A percentile compares a stretch with the other conserved stretches of the same genome.
phyloP scores from a whole-genome alignment of 73 alveolate genomes.

The Uronychia setigera region DNA sequence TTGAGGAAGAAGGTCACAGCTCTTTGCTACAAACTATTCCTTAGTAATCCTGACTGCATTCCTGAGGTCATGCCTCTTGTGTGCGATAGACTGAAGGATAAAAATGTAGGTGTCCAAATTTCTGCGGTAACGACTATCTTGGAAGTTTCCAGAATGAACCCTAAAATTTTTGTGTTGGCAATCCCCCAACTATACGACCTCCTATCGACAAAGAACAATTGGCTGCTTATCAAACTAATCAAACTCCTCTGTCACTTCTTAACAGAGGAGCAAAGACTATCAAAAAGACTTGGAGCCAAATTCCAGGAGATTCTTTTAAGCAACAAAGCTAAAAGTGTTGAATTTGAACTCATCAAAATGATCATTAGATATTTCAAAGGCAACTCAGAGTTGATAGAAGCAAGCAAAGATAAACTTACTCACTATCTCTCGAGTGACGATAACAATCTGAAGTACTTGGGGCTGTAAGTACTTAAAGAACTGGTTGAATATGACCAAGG shows the following conservation, averaged over 20 bases:
- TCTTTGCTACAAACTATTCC: constrained; percentile 48
- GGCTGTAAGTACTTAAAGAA: constrained; percentile 30
- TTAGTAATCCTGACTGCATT: constrained; percentile 45
- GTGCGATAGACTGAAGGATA: constrained; percentile 57
- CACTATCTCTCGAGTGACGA: constrained; percentile 14
- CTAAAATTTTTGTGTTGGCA: constrained; percentile 54
- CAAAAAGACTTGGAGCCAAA: constrained; percentile 36
- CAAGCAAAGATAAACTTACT: constrained; percentile 24
- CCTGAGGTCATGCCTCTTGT: constrained; percentile 40
- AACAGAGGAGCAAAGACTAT: constrained; percentile 62
- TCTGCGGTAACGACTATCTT: constrained; percentile 61
- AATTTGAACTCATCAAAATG: constrained; percentile 58
- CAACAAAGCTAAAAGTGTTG: constrained; percentile 67
- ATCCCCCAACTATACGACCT: constrained; percentile 52
- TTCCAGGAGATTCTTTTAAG: constrained; percentile 42
- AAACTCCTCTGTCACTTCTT: constrained; percentile 44
- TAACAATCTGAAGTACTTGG: constrained; percentile 45
- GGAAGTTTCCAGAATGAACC: constrained; percentile 62
- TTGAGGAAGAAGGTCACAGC: constrained; percentile 61
- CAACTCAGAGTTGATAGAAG: constrained; percentile 2
- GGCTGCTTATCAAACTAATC: constrained; percentile 56
- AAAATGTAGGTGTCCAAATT: constrained; percentile 53
- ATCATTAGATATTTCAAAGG: constrained; percentile 4
- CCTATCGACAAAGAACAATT: constrained; percentile 52
- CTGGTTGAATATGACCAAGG: constrained; percentile 13